A percentile compares a stretch with the other conserved stretches of the same genome.
Evolutionary conservation across 164 flowering plant genomes (phyloP).

Genomic region (Cinnamomum chago): DNA sequence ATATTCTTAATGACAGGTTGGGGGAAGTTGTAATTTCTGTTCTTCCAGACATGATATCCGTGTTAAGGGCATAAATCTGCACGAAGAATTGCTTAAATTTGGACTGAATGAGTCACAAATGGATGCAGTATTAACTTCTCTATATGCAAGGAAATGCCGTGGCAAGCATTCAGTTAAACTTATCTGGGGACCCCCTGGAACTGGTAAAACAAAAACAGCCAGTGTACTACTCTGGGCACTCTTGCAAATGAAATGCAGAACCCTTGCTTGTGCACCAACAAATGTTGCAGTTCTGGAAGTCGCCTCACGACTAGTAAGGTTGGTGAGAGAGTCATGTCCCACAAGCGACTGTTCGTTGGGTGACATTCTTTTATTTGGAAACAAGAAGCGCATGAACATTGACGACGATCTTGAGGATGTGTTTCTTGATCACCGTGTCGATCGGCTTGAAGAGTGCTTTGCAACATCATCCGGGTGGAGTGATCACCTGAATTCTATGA

Average conservation of each 20-base stretch:
- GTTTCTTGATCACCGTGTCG: conserved; percentile 48
- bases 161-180: conserved; percentile 43
- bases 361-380: conserved; percentile 63
- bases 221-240: conserved; percentile 38
- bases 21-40: too few relatives aligned
- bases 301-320: conserved; percentile 42
- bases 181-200: conserved; percentile 86
- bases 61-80: too few relatives aligned
- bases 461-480: conserved; percentile 50
- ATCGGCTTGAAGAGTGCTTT: conserved; percentile 42
- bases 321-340: conserved; percentile 25
- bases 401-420: conserved; percentile 41
- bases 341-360: conserved; percentile 34
- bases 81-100: too few relatives aligned
- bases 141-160: conserved; percentile 22
- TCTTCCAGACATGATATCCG: too few relatives aligned
- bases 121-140: conserved; percentile 29
- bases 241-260: conserved; percentile 33
- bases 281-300: conserved; percentile 66
- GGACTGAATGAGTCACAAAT: too few relatives aligned
- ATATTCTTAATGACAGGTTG: too few relatives aligned
- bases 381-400: conserved; percentile 40
- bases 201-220: conserved; percentile 72
- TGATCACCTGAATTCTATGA: conserved; percentile 31
- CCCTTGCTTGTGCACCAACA: conserved; percentile 67